Base-by-base conservation (phyloP, 129 eudicot species). In the Silybum marianum region DNA sequence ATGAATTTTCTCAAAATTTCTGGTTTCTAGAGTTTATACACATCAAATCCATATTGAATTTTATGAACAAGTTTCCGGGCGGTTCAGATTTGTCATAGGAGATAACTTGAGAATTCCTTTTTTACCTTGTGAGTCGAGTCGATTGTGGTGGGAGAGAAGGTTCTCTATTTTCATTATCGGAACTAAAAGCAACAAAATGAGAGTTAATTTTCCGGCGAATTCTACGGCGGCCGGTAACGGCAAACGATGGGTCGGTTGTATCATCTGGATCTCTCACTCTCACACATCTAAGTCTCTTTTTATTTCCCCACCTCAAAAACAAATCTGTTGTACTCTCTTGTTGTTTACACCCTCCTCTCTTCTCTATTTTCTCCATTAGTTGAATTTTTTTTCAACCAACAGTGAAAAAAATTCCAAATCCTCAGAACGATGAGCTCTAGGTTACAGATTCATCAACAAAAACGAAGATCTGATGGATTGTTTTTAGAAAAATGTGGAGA, bases 251-350 rank as follows among this genome's bases (percentile, higher is more conserved):
- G 26, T 74, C 84, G 4, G 48, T 22, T 22, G 77, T 58, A 39
- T 78, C 73, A 60, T 84, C 81, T 6, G 75, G 39, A 22, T 84
- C 87, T 80, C 85, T 80, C 10, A 85, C 84, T 81, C 89, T 85
- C 18, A 87, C 89, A 78, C 93, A 87, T 78, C 93, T 85, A 0
- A 88, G 87, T 32, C 91, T 84, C 78, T 88, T 90, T 23, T 85
- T 81, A 58, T 72, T 88, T 0, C 94, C 91, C 94, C 94, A 90
- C 86, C 86, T 82, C 76, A 90, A 82, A 36, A 90, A 85, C 65
- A 90, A 81, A 81, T 90, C 93, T 7, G 89, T 77, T 69, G 80
- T 75, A 22, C 71, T 82, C 23, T 86, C 88, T 38, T 87, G 75
- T 58, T 82, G 75, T 70, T 82, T 75, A 46, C 51, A 36, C 24